Percentiles rank a stretch among this genome's conserved stretches.
These are phyloP conservation scores for Zygosaccharomyces pseudobailii DNA, from an alignment of 1,139 yeast genomes.

Conservation along the genomic window DNA sequence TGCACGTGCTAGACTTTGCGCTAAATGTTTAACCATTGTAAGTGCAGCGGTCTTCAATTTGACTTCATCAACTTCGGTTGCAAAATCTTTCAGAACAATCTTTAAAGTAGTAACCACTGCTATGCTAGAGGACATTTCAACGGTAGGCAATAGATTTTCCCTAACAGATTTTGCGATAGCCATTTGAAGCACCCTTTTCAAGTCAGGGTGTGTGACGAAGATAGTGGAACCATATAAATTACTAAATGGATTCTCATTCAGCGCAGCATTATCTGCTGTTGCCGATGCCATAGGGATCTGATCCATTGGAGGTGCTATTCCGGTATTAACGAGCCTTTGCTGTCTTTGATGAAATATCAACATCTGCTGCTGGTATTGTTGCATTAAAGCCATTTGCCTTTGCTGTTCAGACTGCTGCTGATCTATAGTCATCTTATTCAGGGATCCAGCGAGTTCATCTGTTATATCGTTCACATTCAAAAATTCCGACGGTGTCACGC, in stretches of 20 bases:
- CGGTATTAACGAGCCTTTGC: slow-evolving; percentile 22
- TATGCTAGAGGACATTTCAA: slow-evolving; percentile 84
- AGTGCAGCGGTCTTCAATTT: slow-evolving; percentile 78
- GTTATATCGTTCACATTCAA: slow-evolving; percentile 47
- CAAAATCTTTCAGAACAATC: slow-evolving; percentile 82
- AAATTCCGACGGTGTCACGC: slow-evolving; percentile 58
- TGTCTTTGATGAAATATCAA: slow-evolving; percentile 33
- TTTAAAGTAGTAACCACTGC: slow-evolving; percentile 86
- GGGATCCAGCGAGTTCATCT: slow-evolving; percentile 38
- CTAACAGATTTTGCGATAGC: slow-evolving; percentile 84
- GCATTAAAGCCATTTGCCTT: slow-evolving; percentile 34
- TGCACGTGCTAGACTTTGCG: slow-evolving; percentile 60
- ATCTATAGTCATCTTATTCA: slow-evolving; percentile 27
- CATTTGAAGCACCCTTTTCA: slow-evolving; percentile 75
- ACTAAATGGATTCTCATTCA: slow-evolving; percentile 37
- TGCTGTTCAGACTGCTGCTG: slow-evolving; percentile 36
- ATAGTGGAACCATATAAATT: slow-evolving; percentile 63
- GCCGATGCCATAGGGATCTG: slow-evolving; percentile 17
- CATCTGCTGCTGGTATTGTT: slow-evolving; percentile 35
- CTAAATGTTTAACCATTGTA: slow-evolving; percentile 52
- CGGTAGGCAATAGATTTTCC: slow-evolving; percentile 85
- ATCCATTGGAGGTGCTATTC: slow-evolving; percentile 21
- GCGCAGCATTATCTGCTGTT: slow-evolving; percentile 12
- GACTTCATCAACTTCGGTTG: slow-evolving; percentile 75
- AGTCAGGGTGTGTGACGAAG: slow-evolving; percentile 69